These are phyloP conservation scores for Uronychia setigera DNA, from an alignment of 73 alveolate genomes.

Conservation along the genomic window DNA sequence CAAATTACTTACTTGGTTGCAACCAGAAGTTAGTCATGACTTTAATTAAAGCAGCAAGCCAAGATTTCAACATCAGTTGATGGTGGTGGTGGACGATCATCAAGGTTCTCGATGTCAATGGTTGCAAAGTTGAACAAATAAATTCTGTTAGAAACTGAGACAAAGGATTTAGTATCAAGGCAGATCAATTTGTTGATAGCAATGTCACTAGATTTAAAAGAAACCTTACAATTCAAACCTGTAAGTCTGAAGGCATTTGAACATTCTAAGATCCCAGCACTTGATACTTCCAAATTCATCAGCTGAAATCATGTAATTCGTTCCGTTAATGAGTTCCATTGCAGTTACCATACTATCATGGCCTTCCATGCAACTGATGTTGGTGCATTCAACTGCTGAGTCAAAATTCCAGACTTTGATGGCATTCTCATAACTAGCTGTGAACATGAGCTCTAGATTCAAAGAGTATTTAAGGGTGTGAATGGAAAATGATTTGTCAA, in stretches of 20 bases:
- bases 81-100: neutral
- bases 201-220: neutral
- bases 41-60: conserved; percentile 12
- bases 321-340: conserved; percentile 37
- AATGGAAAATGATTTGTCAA: conserved; percentile 33
- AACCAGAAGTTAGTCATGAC: conserved; percentile 13
- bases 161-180: conserved; percentile 21
- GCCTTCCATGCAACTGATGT: conserved; percentile 31
- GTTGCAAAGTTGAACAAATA: conserved; percentile 37
- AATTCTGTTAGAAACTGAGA: conserved; percentile 52
- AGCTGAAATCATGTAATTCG: conserved; percentile 35
- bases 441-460: conserved; percentile 43
- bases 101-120: conserved; percentile 32
- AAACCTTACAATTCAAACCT: conserved; percentile 35
- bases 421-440: conserved; percentile 46
- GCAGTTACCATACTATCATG: conserved; percentile 63
- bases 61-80: conserved; percentile 20
- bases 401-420: conserved; percentile 57
- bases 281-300: conserved; percentile 57
- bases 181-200: conserved; percentile 25
- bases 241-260: conserved; percentile 39
- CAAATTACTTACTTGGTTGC: conserved; percentile 17
- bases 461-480: conserved; percentile 42
- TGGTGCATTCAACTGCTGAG: conserved; percentile 57
- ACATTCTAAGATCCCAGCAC: conserved; percentile 41